Conservation (phyloP, 164 flowering plant species). For the Taxillus chinensis region DNA sequence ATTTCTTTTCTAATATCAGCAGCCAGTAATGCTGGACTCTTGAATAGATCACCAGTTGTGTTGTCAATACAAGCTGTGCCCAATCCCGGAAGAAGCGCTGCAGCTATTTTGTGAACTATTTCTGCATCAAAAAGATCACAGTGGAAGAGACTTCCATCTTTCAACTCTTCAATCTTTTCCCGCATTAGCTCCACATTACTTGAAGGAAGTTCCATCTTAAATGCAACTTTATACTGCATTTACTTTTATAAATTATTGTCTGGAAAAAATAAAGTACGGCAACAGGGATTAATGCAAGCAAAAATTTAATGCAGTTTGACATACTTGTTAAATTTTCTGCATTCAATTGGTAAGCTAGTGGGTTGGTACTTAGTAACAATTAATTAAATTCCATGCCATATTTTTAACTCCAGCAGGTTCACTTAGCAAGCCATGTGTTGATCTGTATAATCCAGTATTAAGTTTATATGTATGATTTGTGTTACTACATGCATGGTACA, state of each 20-base stretch:
- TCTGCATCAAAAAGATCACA: background rate
- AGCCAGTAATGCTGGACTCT: background rate
- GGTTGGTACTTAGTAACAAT: no score
- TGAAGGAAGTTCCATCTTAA: background rate
- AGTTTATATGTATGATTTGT: no score
- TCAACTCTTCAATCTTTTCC: background rate
- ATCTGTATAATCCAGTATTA: no score
- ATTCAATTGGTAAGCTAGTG: no score
- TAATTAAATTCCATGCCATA: no score
- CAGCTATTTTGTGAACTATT: background rate
- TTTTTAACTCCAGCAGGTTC: no score
- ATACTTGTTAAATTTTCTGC: no score
- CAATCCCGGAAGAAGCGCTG: background rate
- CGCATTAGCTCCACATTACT: background rate
- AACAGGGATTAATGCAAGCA: background rate
- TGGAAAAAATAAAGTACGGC: background rate
- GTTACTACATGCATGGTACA: no score
- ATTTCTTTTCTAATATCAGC: slow-evolving; percentile 1
- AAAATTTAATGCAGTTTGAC: no score
- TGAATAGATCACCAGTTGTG: slow-evolving; percentile 2
- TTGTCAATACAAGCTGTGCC: slow-evolving; percentile 1
- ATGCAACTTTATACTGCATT: background rate
- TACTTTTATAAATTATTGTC: background rate
- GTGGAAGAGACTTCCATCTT: background rate
- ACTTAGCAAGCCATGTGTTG: no score